Percentiles rank a stretch among this genome's conserved stretches.
These are phyloP conservation scores for Cladophialophora psammophila DNA, from an alignment of 2,329 filamentous ascomycete genomes.

Conservation along the genomic window DNA sequence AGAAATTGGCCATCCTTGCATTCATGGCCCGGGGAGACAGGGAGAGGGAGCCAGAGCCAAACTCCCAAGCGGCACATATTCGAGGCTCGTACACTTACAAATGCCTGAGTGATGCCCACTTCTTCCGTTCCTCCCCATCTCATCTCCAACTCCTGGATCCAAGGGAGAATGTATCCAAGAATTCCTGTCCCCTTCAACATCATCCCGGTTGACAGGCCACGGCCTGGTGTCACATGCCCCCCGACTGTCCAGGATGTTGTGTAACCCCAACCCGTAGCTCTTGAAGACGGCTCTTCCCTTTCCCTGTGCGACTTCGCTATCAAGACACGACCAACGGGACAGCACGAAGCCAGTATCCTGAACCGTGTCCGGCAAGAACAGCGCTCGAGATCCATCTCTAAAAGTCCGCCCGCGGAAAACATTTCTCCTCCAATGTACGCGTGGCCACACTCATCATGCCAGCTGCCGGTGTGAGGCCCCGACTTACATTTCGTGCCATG, in stretches of 20 bases:
- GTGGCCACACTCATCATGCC: not conserved
- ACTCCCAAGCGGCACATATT: not conserved
- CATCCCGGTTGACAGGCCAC: not conserved
- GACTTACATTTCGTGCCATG: not conserved
- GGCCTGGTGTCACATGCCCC: not conserved
- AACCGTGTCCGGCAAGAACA: constrained; percentile 4
- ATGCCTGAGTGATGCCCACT: not conserved
- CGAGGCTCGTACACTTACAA: not conserved
- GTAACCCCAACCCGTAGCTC: constrained; percentile 4
- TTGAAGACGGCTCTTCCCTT: constrained; percentile 2
- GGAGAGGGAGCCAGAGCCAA: not conserved
- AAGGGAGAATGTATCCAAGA: not conserved
- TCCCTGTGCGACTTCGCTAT: constrained; percentile 2
- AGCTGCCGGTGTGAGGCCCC: not conserved
- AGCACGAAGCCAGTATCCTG: not conserved
- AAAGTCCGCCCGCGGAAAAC: not conserved
- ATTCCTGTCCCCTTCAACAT: not conserved
- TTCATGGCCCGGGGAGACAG: not conserved
- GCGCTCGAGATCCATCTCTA: not conserved
- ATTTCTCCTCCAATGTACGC: not conserved
- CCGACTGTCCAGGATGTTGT: not conserved
- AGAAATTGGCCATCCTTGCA: not conserved
- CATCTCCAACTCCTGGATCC: too few relatives aligned
- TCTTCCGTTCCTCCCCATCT: not conserved
- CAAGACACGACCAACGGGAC: not conserved